Percentiles rank a stretch among this genome's conserved stretches.
These are phyloP conservation scores for Begonia masoniana DNA, from an alignment of 306 rosid species.

Conservation along the genomic window DNA sequence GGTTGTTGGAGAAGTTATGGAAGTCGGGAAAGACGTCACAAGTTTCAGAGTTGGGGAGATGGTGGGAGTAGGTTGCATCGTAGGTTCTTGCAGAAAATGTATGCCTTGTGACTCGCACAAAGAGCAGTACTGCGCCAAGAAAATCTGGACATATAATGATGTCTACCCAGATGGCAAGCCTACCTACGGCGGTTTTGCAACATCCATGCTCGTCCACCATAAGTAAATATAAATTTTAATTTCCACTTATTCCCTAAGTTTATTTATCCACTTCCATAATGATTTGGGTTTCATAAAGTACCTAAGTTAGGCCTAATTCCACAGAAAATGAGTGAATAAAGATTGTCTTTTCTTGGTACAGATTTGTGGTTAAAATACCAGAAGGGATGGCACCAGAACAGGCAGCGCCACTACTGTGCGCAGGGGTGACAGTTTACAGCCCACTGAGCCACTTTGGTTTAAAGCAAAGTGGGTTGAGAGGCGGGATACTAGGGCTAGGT, in stretches of 20 bases:
- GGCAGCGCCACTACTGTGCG: conserved; percentile 68
- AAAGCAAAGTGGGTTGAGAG: conserved; percentile 42
- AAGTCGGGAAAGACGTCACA: conserved; percentile 59
- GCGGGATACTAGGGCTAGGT: conserved; percentile 76
- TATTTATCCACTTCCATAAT: too few species aligned
- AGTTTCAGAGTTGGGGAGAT: conserved; percentile 44
- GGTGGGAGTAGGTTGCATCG: conserved; percentile 66
- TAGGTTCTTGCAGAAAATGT: conserved; percentile 65
- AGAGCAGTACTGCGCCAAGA: conserved; percentile 75
- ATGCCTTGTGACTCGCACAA: conserved; percentile 43
- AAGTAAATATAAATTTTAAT: conserved; percentile 25
- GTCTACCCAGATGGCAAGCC: conserved; percentile 55
- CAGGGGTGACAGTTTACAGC: conserved; percentile 75
- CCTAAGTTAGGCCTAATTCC: too few species aligned
- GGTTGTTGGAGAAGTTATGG: conserved; percentile 70
- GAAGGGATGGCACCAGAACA: conserved; percentile 66
- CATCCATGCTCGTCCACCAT: conserved; percentile 52
- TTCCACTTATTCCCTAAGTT: not conserved
- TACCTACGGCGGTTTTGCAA: conserved; percentile 86
- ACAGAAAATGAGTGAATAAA: too few species aligned
- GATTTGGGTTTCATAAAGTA: too few species aligned
- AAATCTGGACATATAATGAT: conserved; percentile 71
- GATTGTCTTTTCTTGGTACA: conserved; percentile 4
- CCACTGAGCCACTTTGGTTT: conserved; percentile 69
- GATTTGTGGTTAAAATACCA: conserved; percentile 77